Conservation (phyloP, 2,329 filamentous ascomycete species). For the Pyrenophora graminea region DNA sequence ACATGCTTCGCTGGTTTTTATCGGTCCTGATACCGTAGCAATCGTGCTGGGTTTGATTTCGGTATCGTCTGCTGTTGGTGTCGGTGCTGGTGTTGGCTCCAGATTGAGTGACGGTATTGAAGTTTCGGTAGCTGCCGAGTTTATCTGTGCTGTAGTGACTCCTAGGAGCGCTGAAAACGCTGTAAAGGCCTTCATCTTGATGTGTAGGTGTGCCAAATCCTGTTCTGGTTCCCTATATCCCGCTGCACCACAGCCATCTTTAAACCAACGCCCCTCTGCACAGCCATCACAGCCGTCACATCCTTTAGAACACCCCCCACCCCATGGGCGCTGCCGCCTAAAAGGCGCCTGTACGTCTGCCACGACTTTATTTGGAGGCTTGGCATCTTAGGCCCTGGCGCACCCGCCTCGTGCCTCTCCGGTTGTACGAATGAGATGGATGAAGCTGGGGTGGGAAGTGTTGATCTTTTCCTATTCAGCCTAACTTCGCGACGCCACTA, state of each 20-base stretch:
- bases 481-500: too few relatives aligned
- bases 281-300: not conserved
- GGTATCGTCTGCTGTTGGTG: conserved; percentile 25
- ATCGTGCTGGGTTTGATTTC: conserved; percentile 31
- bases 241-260: not conserved
- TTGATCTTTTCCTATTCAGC: too few relatives aligned
- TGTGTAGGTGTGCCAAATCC: not conserved
- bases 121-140: conserved; percentile 8
- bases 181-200: conserved; percentile 7
- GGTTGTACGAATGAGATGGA: too few relatives aligned
- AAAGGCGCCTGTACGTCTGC: too few relatives aligned
- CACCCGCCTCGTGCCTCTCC: too few relatives aligned
- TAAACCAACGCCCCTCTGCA: not conserved
- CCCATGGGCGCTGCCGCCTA: too few relatives aligned
- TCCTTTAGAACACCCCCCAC: too few relatives aligned
- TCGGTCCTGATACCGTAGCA: conserved; percentile 33
- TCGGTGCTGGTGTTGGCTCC: conserved; percentile 6
- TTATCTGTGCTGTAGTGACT: conserved; percentile 8
- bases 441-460: too few relatives aligned
- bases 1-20: conserved; percentile 38
- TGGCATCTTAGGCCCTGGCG: too few relatives aligned
- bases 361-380: too few relatives aligned
- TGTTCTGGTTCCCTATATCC: not conserved
- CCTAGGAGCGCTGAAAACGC: conserved; percentile 5
- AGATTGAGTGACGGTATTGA: conserved; percentile 8